Evolutionary conservation across 176 grass and related monocot genomes (phyloP).

Genomic region (Triticum urartu): DNA sequence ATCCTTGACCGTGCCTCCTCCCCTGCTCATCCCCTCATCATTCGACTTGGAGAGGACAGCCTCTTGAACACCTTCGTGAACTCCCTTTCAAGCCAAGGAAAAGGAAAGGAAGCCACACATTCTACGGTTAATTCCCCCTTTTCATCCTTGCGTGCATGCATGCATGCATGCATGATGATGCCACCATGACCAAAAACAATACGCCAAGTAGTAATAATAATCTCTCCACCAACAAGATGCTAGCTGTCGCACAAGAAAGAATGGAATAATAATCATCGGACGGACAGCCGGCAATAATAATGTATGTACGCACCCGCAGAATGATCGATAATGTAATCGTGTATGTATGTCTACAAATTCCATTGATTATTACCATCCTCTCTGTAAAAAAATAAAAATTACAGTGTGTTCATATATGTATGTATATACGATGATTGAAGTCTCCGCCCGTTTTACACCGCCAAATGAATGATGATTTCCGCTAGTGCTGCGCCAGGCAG

Average conservation of each 20-base stretch:
- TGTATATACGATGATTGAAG: conserved; percentile 42
- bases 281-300: conserved; percentile 14
- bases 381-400: conserved; percentile 31
- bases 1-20: neutral
- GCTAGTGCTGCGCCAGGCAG: conserved; percentile 57
- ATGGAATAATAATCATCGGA: conserved; percentile 4
- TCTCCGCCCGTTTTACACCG: neutral
- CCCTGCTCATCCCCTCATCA: neutral
- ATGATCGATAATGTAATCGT: conserved; percentile 21
- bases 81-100: conserved; percentile 46
- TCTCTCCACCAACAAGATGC: neutral
- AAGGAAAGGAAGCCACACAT: neutral
- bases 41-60: neutral
- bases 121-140: neutral
- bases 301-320: neutral
- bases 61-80: neutral
- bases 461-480: conserved; percentile 27
- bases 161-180: neutral
- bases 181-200: no score
- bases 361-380: conserved; percentile 41
- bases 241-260: neutral
- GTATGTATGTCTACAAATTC: conserved; percentile 37
- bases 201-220: no score
- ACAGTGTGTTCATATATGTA: conserved; percentile 37
- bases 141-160: neutral